Conservation (phyloP, 306 rosid genomes). For the Potentilla sterilis region DNA sequence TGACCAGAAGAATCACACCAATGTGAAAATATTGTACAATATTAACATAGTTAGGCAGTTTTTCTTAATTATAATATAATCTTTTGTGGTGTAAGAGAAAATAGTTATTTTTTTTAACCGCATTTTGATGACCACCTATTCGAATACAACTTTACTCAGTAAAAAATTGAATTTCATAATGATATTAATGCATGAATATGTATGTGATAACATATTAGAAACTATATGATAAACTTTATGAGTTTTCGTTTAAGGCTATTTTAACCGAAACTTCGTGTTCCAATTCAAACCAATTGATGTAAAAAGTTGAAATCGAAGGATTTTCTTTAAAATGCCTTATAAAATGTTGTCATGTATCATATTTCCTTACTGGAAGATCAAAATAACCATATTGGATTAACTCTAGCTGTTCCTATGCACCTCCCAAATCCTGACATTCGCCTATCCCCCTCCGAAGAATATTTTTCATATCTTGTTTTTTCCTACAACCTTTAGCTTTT, state of each 20-base stretch:
- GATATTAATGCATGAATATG: too few species aligned
- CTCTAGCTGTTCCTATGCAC: conserved; percentile 10
- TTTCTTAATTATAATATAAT: too few species aligned
- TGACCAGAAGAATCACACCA: neutral
- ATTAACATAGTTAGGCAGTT: neutral
- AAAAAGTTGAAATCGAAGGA: neutral
- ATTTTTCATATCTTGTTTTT: conserved; percentile 36
- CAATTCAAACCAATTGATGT: too few species aligned
- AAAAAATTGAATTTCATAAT: too few species aligned
- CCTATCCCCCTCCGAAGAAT: conserved; percentile 14
- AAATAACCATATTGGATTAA: neutral
- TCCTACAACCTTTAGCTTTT: conserved; percentile 18
- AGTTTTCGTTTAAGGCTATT: too few species aligned
- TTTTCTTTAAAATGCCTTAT: neutral
- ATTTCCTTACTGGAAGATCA: neutral
- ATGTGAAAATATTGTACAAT: neutral
- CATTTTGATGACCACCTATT: too few species aligned
- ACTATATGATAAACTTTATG: too few species aligned
- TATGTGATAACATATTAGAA: too few species aligned
- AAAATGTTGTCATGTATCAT: neutral
- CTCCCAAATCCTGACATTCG: conserved; percentile 26
- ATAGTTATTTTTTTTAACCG: too few species aligned
- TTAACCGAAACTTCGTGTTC: too few species aligned
- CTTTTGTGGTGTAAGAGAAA: neutral
- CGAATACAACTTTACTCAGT: too few species aligned